Base-by-base conservation (phyloP, 305 asterid species). In the Nicotiana rustica region DNA sequence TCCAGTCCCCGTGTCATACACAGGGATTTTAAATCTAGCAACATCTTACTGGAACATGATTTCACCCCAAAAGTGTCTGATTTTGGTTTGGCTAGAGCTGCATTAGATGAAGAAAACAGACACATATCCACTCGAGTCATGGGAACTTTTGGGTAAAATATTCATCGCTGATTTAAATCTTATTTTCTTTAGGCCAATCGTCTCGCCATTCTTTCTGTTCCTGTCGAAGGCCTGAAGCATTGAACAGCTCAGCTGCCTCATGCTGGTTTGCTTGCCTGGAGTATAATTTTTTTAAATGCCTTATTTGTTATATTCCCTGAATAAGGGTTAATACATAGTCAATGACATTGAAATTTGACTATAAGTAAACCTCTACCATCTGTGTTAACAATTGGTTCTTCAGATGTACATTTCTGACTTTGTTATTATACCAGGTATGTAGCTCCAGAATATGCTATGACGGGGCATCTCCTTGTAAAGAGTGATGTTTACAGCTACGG, bases 371-470 rank as follows among this genome's bases (percentile, higher is more conserved):
- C 79, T 4, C 49, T 66, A 2, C 8, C 2, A 0, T 71, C 9
- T 8, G 13, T 44, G 36, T 49, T 49, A 49, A 25, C 15, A 29
- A 14, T 75, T 52, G 2, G 15, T 75, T 76, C 80, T 31, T 29
- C n/a, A 44, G 56, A 77, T 73, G 6, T 18, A 49, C 66, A 38
- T 75, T 61, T 80, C 83, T 61, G 81, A 67, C 61, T 70, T 84
- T 69, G 33, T 14, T 77, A 41, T 60, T 44, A 13, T 81, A 21
- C 82, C 88, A 94, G 98, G 90, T 96, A 95, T 35, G 97, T 97
- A 79, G 99, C 99, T 82, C 99, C 99, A 15, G 99, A 97, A 90
- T 97, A 97, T 68, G 98, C 99, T 82, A 95, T 97, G 99, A 97
- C 99, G 0, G 99, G 99, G 33, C 99, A 97, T 89, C 99, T 97